These are phyloP conservation scores for Funneliformis geosporum DNA, from an alignment of 192 early-diverging fungal species.

Conservation along the genomic window DNA sequence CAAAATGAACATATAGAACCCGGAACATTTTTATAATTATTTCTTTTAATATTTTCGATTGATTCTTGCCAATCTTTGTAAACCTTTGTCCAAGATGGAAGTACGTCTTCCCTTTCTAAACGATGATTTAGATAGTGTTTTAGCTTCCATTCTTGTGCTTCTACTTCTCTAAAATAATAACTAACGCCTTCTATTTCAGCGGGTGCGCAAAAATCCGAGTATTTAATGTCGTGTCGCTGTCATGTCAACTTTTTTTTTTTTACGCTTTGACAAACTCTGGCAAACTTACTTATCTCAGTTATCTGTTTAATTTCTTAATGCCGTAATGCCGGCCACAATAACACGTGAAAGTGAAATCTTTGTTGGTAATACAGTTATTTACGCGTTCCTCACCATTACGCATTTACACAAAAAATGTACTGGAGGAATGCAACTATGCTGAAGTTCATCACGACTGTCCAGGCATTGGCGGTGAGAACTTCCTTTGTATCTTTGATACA, in stretches of 20 bases:
- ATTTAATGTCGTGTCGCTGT: conserved; percentile 6
- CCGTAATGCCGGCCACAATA: too few species aligned
- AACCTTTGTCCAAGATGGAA: background rate
- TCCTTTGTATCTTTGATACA: background rate
- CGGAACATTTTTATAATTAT: conserved; percentile 13
- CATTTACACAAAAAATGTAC: too few species aligned
- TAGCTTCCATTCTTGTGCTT: conserved; percentile 9
- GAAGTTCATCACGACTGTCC: background rate
- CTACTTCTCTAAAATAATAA: conserved; percentile 7
- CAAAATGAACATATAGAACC: conserved; percentile 1
- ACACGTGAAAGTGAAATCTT: too few species aligned
- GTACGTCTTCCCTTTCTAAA: conserved; percentile 3
- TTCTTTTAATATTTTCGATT: conserved; percentile 7
- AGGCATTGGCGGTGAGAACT: conserved; percentile 14
- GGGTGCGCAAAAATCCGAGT: background rate
- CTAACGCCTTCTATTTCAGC: background rate
- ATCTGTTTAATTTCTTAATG: too few species aligned
- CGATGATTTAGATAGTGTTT: background rate
- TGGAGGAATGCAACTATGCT: too few species aligned
- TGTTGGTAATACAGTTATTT: too few species aligned
- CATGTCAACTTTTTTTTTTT: background rate
- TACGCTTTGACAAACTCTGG: too few species aligned
- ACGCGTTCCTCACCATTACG: too few species aligned
- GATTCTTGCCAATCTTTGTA: conserved; percentile 8
- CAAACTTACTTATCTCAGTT: too few species aligned